A percentile compares a stretch with the other conserved stretches of the same genome.
Conservation (phyloP, 371 early-diverging fungal species). For the Mucor irregularis region DNA sequence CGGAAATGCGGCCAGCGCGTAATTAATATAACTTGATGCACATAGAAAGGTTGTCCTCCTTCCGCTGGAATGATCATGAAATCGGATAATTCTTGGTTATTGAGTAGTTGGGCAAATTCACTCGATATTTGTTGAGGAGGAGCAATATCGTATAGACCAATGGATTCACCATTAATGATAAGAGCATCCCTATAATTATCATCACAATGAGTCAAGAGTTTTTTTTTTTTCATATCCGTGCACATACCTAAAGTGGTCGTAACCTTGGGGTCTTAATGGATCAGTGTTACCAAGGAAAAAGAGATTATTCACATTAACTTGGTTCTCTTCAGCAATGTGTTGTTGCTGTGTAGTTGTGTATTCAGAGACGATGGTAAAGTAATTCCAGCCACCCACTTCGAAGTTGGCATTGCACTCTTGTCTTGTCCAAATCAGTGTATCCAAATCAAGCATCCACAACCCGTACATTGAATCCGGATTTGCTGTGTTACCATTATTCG, state of each 20-base stretch:
- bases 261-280: constrained; percentile 56
- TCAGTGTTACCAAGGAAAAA: constrained; percentile 61
- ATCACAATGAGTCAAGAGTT: neutral
- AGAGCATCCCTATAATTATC: constrained; percentile 43
- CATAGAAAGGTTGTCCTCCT: constrained; percentile 53
- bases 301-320: constrained; percentile 30
- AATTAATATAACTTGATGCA: constrained; percentile 65
- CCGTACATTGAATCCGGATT: constrained; percentile 42
- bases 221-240: neutral
- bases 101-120: constrained; percentile 56
- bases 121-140: constrained; percentile 26
- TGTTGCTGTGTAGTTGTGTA: too few species aligned
- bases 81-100: constrained; percentile 62
- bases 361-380: constrained; percentile 53
- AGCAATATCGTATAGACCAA: constrained; percentile 61
- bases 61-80: constrained; percentile 56
- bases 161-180: constrained; percentile 57
- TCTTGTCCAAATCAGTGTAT: constrained; percentile 61
- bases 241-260: constrained; percentile 58
- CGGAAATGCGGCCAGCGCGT: constrained; percentile 76
- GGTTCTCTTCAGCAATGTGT: constrained; percentile 1
- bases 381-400: constrained; percentile 65
- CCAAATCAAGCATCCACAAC: constrained; percentile 67
- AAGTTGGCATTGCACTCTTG: constrained; percentile 58
- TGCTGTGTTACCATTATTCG: neutral